Conservation (phyloP, 495 filamentous ascomycete genomes). For the Neurospora intermedia region DNA sequence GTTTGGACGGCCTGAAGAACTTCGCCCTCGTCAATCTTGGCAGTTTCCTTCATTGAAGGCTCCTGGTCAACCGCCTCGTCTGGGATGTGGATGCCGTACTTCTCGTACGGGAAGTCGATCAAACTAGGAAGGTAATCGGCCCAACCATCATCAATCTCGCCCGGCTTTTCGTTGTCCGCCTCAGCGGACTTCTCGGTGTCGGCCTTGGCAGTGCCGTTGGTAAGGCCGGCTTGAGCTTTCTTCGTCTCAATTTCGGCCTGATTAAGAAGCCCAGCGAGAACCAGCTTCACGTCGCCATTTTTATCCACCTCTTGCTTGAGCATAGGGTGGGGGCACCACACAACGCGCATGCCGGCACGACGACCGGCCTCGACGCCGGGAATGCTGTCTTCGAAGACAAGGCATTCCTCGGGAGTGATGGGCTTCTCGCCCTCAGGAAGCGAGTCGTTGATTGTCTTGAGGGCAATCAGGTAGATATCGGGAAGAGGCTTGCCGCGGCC, state of each 20-base stretch:
- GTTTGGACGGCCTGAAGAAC: conserved; percentile 9
- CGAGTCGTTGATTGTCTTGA: conserved; percentile 72
- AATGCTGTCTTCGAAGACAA: conserved; percentile 94
- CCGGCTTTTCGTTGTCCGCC: conserved; percentile 42
- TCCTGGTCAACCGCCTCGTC: conserved; percentile 26
- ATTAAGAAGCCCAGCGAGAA: conserved; percentile 73
- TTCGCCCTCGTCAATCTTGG: conserved; percentile 8
- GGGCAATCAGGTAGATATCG: conserved; percentile 86
- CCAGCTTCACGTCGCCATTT: conserved; percentile 60
- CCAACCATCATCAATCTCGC: conserved; percentile 64
- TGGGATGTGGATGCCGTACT: conserved; percentile 53
- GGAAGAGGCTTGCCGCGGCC: conserved; percentile 88
- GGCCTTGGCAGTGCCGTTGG: conserved; percentile 29
- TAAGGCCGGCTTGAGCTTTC: conserved; percentile 49
- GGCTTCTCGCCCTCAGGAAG: conserved; percentile 52
- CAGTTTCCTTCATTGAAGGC: conserved; percentile 21
- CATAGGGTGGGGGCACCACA: conserved; percentile 84
- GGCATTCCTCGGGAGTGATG: conserved; percentile 74
- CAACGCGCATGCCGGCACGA: conserved; percentile 86
- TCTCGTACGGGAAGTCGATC: conserved; percentile 61
- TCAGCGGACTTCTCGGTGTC: conserved; percentile 51
- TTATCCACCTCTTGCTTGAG: conserved; percentile 56
- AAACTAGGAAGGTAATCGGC: conserved; percentile 50
- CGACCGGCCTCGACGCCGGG: conserved; percentile 86
- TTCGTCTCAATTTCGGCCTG: conserved; percentile 45